Conservation (phyloP, 1,139 yeast species). For the Hyphopichia fennica region DNA sequence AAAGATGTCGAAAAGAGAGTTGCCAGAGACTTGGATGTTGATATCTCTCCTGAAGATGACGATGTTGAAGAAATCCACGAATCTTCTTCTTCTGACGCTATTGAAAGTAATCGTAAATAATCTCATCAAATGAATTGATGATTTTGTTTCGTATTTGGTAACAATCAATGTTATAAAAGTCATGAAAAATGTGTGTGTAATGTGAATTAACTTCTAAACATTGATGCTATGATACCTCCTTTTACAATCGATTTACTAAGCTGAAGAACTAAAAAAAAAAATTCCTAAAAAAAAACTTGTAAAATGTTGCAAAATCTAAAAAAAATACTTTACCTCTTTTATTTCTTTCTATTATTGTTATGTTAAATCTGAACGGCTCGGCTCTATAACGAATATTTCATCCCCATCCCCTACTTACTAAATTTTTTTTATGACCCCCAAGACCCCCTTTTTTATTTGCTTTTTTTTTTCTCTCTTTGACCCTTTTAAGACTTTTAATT, state of each 20-base stretch:
- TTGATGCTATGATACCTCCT: background rate
- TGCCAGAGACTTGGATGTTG: constrained; percentile 58
- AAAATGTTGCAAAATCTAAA: too few species aligned
- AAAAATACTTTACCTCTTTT: background rate
- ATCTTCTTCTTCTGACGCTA: constrained; percentile 4
- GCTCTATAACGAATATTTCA: constrained; percentile 8
- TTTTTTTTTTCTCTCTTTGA: background rate
- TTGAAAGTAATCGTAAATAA: background rate
- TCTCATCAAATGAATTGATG: background rate
- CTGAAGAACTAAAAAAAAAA: background rate
- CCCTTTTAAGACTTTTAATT: background rate
- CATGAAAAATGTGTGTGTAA: constrained; percentile 19
- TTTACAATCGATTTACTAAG: background rate
- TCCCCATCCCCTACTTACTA: constrained; percentile 6
- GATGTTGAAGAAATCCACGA: constrained; percentile 8
- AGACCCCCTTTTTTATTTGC: background rate
- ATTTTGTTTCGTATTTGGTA: background rate
- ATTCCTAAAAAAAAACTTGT: too few species aligned
- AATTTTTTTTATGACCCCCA: constrained; percentile 1
- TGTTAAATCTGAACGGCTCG: constrained; percentile 13
- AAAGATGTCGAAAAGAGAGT: constrained; percentile 59
- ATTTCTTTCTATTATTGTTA: constrained; percentile 4
- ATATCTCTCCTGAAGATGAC: constrained; percentile 39
- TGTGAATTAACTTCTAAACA: constrained; percentile 8
- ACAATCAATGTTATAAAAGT: constrained; percentile 2